Evolutionary conservation across 2,329 filamentous ascomycete genomes (phyloP), one percentile per base, ranked within the genome.

Genomic region (Alternaria consortialis): DNA sequence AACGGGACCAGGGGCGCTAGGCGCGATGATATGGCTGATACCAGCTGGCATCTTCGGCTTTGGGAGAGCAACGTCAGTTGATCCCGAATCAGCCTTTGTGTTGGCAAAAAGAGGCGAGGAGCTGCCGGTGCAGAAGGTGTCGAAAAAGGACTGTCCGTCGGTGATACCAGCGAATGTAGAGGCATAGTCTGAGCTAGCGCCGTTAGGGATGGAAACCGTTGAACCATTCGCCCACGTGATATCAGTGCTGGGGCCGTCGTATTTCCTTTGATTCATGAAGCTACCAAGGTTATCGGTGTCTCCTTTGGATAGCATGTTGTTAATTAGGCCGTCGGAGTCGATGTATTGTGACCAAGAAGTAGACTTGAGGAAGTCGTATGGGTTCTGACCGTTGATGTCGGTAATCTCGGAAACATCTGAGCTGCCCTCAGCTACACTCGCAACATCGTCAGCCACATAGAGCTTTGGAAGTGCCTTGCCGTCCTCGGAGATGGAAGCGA

Each of bases 111-210:
- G 6, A 5, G 40, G 23, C 4, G 47, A 37, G 3, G 62, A 58
- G 27, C 48, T 58, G 17, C 71, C 73, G 2, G 48, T 67, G 56
- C 71, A 74, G 56, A 80, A 81, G 15, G 62, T 66, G 7, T 74
- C 23, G 59, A 79, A 82, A 58, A 82, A 80, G 2, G 73, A 70
- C 5, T 71, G 42, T 7, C 80, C 81, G 55, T 77, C 74, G 2
- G 62, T 67, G 11, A 79, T 62, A 20, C 68, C 63, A 32, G 60
- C 62, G 58, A 80, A 76, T 53, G 63, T 52, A 25, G 64, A 25
- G 6, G 12, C 39, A 42, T 42, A 17, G 9, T 55, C 27, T 20
- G 69, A 64, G n/a, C 47, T 17, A 5, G 73, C 76, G n/a, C 42
- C 7, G 31, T 71, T 76, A 17, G 53, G 48, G 23, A 66, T 55